phyloP scores from a whole-genome alignment of 208 protist genomes.

The Leptomonas seymouri region DNA sequence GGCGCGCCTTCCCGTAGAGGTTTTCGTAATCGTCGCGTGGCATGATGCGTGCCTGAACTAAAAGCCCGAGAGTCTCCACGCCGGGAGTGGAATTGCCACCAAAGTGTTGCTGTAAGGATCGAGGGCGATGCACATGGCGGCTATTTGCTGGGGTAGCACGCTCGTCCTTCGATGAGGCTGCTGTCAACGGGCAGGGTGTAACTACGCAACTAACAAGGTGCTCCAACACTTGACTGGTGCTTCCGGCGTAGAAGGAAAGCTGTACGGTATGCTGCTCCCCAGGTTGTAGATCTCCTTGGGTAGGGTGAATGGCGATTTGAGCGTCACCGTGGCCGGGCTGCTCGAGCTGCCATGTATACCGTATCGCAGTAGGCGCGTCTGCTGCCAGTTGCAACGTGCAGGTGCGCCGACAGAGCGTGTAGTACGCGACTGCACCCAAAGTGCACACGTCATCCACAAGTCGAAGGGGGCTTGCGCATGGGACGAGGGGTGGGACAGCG shows the following conservation, averaged over 20 bases:
- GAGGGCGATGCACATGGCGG: slow-evolving; percentile 37
- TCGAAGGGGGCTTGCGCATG: slow-evolving; percentile 37
- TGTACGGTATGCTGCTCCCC: slow-evolving; percentile 47
- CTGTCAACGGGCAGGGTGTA: slow-evolving; percentile 39
- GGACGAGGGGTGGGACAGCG: slow-evolving; percentile 23
- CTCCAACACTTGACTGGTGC: slow-evolving; percentile 78
- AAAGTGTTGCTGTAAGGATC: slow-evolving; percentile 32
- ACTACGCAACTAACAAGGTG: slow-evolving; percentile 63
- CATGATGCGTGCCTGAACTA: slow-evolving; percentile 84
- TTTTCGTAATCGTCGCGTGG: slow-evolving; percentile 64
- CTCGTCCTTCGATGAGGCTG: neutral
- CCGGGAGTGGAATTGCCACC: neutral
- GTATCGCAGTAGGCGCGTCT: slow-evolving; percentile 15
- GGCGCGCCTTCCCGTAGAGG: slow-evolving; percentile 50
- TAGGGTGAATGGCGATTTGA: slow-evolving; percentile 47
- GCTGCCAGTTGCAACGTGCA: slow-evolving; percentile 49
- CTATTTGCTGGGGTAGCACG: neutral
- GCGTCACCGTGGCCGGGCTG: slow-evolving; percentile 57
- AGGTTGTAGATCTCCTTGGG: slow-evolving; percentile 55
- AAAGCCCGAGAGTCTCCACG: slow-evolving; percentile 54
- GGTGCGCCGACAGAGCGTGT: slow-evolving; percentile 78
- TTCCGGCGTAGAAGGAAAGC: slow-evolving; percentile 76
- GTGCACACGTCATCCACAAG: slow-evolving; percentile 77
- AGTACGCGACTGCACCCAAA: slow-evolving; percentile 77
- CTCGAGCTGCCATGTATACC: slow-evolving; percentile 35